These are phyloP conservation scores for Peronospora belbahrii DNA, from an alignment of 352 stramenopile species.

Conservation along the genomic window DNA sequence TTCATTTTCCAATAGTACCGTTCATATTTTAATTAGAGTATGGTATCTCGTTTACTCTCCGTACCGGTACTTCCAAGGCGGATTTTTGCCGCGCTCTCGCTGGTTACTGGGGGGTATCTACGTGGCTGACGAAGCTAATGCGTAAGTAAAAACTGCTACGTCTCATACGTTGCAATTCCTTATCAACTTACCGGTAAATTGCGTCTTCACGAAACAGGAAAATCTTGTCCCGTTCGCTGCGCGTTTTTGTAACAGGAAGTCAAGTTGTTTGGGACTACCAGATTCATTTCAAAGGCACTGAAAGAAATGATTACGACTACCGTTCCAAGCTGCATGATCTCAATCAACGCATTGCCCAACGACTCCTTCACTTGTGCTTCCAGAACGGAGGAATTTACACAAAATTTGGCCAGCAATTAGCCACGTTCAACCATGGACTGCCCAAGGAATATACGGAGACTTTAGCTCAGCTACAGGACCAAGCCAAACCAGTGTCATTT, in stretches of 20 bases:
- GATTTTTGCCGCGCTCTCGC: slow-evolving; percentile 17
- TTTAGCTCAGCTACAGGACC: slow-evolving; percentile 88
- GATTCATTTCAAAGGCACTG: slow-evolving; percentile 36
- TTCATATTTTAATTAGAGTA: no score
- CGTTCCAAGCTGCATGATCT: slow-evolving; percentile 44
- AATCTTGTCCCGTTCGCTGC: slow-evolving; percentile 52
- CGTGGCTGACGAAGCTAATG: slow-evolving; percentile 35
- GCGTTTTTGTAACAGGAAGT: slow-evolving; percentile 43
- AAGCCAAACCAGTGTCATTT: slow-evolving; percentile 74
- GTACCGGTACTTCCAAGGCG: background rate
- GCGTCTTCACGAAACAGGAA: slow-evolving; percentile 24
- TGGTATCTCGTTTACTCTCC: slow-evolving; percentile 15
- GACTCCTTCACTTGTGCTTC: slow-evolving; percentile 87
- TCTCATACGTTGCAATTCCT: background rate
- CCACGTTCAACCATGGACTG: slow-evolving; percentile 94
- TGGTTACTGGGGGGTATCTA: slow-evolving; percentile 30
- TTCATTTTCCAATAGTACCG: no score
- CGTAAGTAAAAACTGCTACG: slow-evolving; percentile 21
- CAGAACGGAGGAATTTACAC: slow-evolving; percentile 95
- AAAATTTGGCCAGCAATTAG: slow-evolving; percentile 96
- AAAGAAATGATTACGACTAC: slow-evolving; percentile 45
- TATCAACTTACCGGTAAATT: no score
- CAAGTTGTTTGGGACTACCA: slow-evolving; percentile 48
- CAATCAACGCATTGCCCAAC: slow-evolving; percentile 79
- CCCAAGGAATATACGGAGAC: slow-evolving; percentile 91